These are phyloP conservation scores for Cyclocybe aegerita DNA, from an alignment of 768 basidiomycete species.

Conservation along the genomic window DNA sequence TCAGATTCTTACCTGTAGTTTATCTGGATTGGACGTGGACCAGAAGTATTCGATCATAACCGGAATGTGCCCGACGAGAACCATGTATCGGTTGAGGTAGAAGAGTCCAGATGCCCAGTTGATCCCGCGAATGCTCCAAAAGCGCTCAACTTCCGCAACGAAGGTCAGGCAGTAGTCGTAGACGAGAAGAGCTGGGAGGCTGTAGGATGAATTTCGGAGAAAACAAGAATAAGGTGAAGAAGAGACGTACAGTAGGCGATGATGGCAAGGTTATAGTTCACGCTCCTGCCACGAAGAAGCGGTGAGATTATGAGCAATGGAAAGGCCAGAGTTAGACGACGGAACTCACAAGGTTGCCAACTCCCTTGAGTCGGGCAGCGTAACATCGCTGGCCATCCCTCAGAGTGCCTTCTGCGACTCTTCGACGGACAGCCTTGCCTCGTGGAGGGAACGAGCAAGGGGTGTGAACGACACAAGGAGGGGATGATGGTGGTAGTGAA, in stretches of 20 bases:
- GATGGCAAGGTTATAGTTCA: slow-evolving; percentile 20
- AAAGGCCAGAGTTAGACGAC: not conserved
- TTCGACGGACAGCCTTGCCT: no score
- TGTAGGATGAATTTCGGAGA: not conserved
- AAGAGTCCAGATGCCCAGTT: slow-evolving; percentile 37
- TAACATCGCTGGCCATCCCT: slow-evolving; percentile 5
- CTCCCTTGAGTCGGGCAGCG: not conserved
- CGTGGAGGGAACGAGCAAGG: no score
- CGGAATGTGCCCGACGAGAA: slow-evolving; percentile 36
- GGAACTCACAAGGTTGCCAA: not conserved
- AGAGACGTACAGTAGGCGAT: slow-evolving; percentile 24
- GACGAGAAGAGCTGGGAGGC: slow-evolving; percentile 32
- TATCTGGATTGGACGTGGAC: slow-evolving; percentile 22
- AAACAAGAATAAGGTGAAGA: not conserved
- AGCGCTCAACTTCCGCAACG: slow-evolving; percentile 36
- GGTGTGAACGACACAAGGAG: no score
- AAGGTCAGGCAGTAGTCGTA: slow-evolving; percentile 51
- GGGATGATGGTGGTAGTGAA: no score
- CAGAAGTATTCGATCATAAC: slow-evolving; percentile 34
- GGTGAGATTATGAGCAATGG: not conserved
- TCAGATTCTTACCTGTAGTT: slow-evolving; percentile 22
- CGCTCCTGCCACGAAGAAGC: slow-evolving; percentile 8
- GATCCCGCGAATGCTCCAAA: slow-evolving; percentile 42
- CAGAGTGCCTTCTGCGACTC: no score
- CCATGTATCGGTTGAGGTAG: slow-evolving; percentile 41